A percentile compares a stretch with the other conserved stretches of the same genome.
phyloP scores from a whole-genome alignment of 495 filamentous ascomycete genomes.

The Penicillium longicatenatum region DNA sequence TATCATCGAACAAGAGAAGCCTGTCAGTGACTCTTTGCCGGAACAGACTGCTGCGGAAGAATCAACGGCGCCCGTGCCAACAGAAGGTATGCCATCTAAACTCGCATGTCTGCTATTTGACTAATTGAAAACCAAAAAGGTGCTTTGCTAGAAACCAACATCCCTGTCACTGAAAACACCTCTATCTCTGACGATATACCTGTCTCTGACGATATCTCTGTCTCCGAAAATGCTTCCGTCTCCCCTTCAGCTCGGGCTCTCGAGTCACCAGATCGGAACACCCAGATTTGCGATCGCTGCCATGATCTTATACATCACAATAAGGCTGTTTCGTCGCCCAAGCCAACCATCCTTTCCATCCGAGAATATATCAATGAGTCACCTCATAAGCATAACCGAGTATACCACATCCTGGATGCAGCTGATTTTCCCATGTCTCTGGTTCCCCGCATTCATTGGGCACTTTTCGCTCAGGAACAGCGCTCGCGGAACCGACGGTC shows the following conservation, averaged over 20 bases:
- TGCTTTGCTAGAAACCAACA: conserved; percentile 42
- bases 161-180: not conserved
- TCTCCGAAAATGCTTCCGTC: no score
- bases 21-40: conserved; percentile 5
- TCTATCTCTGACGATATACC: no score
- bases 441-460: conserved; percentile 61
- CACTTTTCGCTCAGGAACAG: conserved; percentile 63
- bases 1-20: not conserved
- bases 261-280: conserved; percentile 18
- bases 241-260: conserved; percentile 13
- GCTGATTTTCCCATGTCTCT: conserved; percentile 96
- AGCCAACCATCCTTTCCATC: conserved; percentile 78
- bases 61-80: conserved; percentile 19
- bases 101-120: not conserved
- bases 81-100: conserved; percentile 18
- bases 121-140: conserved; percentile 25
- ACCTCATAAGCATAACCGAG: conserved; percentile 82
- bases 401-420: conserved; percentile 97
- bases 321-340: conserved; percentile 64
- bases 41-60: conserved; percentile 13
- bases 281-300: conserved; percentile 78
- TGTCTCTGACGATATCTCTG: no score
- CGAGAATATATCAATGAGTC: conserved; percentile 81
- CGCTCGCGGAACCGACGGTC: conserved; percentile 77
- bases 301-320: conserved; percentile 78